phyloP scores from a whole-genome alignment of 148 eudicot genomes.

The Heliamphora exappendiculata region DNA sequence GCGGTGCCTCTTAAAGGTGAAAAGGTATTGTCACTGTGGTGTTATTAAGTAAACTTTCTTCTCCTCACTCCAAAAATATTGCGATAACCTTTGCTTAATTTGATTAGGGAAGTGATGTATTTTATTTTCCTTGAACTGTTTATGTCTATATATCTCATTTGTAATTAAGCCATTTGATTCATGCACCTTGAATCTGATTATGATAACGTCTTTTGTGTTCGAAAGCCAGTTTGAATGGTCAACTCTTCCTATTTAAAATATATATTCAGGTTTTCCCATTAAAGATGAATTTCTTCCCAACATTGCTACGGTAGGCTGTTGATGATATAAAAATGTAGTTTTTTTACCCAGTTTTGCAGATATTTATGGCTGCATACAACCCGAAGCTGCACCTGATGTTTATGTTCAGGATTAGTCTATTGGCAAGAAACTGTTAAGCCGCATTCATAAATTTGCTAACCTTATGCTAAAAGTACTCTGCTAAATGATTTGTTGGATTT shows the following conservation, averaged over 20 bases:
- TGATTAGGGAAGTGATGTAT: neutral
- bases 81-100: neutral
- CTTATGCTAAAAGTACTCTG: neutral
- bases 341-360: neutral
- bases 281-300: neutral
- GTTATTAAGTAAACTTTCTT: neutral
- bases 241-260: neutral
- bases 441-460: neutral
- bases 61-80: neutral
- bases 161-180: neutral
- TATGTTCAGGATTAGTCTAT: neutral
- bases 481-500: neutral
- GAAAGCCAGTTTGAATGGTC: neutral
- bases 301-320: neutral
- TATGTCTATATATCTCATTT: neutral
- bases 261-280: neutral
- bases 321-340: neutral
- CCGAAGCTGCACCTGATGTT: conserved; percentile 5
- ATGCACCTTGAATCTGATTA: neutral
- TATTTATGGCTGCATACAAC: neutral
- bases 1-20: conserved; percentile 43
- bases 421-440: neutral
- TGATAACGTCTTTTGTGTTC: neutral
- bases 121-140: neutral
- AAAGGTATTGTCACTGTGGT: conserved; percentile 46